These are phyloP conservation scores for Sarocladium oryzae DNA, from an alignment of 2,329 filamentous ascomycete genomes.

Conservation along the genomic window DNA sequence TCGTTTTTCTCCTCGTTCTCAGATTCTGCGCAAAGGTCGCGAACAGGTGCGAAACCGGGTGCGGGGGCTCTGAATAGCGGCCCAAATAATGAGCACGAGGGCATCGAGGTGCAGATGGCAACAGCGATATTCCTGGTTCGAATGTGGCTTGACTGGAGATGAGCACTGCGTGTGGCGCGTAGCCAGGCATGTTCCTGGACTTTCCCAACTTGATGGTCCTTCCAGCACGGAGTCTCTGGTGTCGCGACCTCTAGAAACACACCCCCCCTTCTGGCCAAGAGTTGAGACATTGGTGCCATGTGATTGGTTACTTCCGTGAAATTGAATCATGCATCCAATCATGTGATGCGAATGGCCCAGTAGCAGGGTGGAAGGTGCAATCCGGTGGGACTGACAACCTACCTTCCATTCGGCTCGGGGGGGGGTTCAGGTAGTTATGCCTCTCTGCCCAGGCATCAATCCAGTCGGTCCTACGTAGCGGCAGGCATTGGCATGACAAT, in stretches of 20 bases:
- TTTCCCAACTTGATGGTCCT: no score
- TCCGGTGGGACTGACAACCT: not conserved
- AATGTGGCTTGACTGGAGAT: not conserved
- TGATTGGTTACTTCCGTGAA: not conserved
- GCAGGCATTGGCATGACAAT: no score
- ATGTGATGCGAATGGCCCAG: not conserved
- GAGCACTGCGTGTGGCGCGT: not conserved
- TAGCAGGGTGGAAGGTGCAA: conserved; percentile 2
- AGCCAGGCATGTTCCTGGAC: not conserved
- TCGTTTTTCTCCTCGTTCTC: no score
- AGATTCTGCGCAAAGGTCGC: no score
- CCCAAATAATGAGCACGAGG: not conserved
- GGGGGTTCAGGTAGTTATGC: not conserved
- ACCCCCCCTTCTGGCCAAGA: not conserved
- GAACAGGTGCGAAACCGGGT: not conserved
- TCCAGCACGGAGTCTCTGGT: no score
- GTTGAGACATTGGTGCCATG: not conserved
- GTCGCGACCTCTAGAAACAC: conserved; percentile 5
- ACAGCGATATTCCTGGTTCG: conserved; percentile 7
- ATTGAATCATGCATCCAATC: conserved; percentile 5
- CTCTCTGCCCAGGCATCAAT: no score
- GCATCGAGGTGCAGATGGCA: not conserved
- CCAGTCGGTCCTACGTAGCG: no score
- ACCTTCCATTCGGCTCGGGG: no score
- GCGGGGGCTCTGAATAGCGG: not conserved